Conservation (phyloP, 306 rosid genomes). For the Vachellia collinsii region DNA sequence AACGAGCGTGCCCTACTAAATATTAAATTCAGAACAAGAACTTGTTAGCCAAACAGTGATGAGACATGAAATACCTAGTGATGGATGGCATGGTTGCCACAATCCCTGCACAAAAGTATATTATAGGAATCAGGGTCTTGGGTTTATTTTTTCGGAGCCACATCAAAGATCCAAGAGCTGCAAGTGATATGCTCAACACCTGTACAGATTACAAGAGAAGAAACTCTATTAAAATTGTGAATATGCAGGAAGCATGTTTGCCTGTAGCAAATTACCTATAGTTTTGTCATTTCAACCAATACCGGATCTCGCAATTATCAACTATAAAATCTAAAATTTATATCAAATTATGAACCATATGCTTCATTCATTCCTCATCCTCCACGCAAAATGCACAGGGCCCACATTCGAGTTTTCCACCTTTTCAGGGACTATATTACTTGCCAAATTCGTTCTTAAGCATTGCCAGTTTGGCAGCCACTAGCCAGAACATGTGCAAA, state of each 20-base stretch:
- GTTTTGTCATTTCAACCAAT: slow-evolving; percentile 24
- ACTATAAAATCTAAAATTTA: no score
- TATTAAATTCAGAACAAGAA: slow-evolving; percentile 8
- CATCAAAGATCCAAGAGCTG: slow-evolving; percentile 94
- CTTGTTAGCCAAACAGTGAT: slow-evolving; percentile 1
- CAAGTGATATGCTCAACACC: slow-evolving; percentile 94
- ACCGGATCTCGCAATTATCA: slow-evolving; percentile 21
- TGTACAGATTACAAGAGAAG: slow-evolving; percentile 43
- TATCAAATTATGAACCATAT: background rate
- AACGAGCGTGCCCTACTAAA: background rate
- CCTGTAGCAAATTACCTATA: slow-evolving; percentile 15
- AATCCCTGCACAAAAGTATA: slow-evolving; percentile 77
- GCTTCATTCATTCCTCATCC: no score
- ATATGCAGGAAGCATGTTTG: background rate
- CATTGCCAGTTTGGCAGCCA: slow-evolving; percentile 23
- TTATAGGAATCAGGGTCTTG: slow-evolving; percentile 82
- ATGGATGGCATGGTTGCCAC: slow-evolving; percentile 98
- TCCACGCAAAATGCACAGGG: background rate
- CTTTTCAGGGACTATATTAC: no score
- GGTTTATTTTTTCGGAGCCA: slow-evolving; percentile 99
- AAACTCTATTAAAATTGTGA: slow-evolving; percentile 18
- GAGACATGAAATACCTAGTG: slow-evolving; percentile 71
- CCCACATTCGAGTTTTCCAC: background rate
- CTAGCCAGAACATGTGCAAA: slow-evolving; percentile 23
- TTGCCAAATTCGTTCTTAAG: no score